A percentile compares a stretch with the other conserved stretches of the same genome.
Evolutionary conservation across 805 yeast species (phyloP).

Genomic region (Ogataea naganishii): DNA sequence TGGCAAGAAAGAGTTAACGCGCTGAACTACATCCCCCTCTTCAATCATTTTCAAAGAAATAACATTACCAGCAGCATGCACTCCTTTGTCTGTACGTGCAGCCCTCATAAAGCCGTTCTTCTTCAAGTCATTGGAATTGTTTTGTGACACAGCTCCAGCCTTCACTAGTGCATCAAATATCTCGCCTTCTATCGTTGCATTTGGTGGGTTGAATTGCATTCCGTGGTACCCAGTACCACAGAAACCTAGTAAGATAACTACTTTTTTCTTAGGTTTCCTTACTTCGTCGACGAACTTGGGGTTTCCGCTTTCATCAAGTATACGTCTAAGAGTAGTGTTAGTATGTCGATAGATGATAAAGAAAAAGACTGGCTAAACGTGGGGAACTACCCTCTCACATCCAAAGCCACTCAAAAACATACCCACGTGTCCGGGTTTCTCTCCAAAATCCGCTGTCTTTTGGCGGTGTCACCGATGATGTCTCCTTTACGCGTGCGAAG

Average conservation of each 20-base stretch:
- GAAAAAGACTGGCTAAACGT: neutral
- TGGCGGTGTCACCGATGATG: conserved; percentile 15
- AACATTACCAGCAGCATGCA: conserved; percentile 94
- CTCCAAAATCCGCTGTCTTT: conserved; percentile 20
- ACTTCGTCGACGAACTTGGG: conserved; percentile 43
- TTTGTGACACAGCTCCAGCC: conserved; percentile 84
- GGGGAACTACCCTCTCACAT: too few relatives aligned
- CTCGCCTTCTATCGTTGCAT: conserved; percentile 85
- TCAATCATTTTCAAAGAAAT: conserved; percentile 80
- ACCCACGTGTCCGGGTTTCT: conserved; percentile 45
- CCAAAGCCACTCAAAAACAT: conserved; percentile 31
- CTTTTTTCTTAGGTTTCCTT: conserved; percentile 79
- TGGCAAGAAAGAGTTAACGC: conserved; percentile 71
- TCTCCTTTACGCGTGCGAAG: conserved; percentile 20
- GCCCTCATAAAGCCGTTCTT: conserved; percentile 84
- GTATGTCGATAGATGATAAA: conserved; percentile 4
- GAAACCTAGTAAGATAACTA: conserved; percentile 85
- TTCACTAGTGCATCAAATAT: conserved; percentile 72
- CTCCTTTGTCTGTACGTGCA: conserved; percentile 91
- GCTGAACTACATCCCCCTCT: conserved; percentile 63
- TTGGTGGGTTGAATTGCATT: conserved; percentile 87
- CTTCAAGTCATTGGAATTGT: conserved; percentile 81
- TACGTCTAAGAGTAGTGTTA: conserved; percentile 24
- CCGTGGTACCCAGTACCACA: conserved; percentile 97
- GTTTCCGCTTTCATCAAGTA: conserved; percentile 54